Evolutionary conservation across 148 eudicot genomes (phyloP), one percentile per base, ranked within the genome.

Genomic region (Rhododendron simsii): DNA sequence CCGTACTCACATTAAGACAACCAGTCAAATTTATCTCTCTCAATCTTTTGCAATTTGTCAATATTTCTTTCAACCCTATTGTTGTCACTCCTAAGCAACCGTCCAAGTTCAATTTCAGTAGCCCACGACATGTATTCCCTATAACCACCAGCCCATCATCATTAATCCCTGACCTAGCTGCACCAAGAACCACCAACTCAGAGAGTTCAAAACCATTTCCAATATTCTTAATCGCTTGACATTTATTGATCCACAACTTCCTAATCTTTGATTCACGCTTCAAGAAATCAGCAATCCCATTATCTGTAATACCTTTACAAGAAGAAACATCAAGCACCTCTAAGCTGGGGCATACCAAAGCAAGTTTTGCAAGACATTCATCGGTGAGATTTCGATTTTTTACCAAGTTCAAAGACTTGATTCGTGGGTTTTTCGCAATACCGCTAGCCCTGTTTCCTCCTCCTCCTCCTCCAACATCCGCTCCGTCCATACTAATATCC

Each of bases 241-340:
- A 92, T n/a, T 91, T 91, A 87, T 80, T 84, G 21, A 95, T 91
- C 84, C 85, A 89, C 74, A 95, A 83, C 83, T 91, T 89, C 88
- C 86, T 89, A 51, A 93, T 87, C 59, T 85, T 80, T 48, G 74
- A 81, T 84, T 93, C 91, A 1, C 45, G 69, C 74, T 90, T 90
- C 69, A 95, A 81, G 33, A 92, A 44, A 35, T 85, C 90, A 44
- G 90, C 90, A 81, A 95, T 69, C 35, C 95, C 94, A 69, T 88
- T 87, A 57, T 91, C 88, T 3, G 91, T 87, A 75, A 91, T 87
- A 37, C 78, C 85, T 0, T 85, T 65, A 83, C 95, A 92, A 78
- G 67, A 87, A 85, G 91, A 87, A 44, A 95, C 84, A 47, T 93
- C 95, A 67, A 93, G 88, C 23, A 85, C 26, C 84, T 93, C 94